Conservation (phyloP, 345 rosid species). For the Populus tremula region DNA sequence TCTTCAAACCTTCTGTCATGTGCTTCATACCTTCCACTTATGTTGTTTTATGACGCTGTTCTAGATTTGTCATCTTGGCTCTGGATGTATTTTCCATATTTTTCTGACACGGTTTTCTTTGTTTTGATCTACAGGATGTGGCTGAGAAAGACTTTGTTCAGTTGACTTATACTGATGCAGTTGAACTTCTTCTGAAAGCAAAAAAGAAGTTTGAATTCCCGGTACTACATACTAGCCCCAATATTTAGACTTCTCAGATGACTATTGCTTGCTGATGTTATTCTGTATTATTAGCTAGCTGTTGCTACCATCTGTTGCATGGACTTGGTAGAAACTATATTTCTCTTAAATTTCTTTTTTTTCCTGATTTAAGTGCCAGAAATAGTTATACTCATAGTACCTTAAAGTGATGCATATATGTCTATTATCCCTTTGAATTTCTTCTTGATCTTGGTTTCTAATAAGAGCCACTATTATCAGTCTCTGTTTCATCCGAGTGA, state of each 20-base stretch:
- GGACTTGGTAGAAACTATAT: not conserved
- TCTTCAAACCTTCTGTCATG: conserved; percentile 11
- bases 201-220: conserved; percentile 85
- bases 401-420: not conserved
- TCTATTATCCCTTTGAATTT: not conserved
- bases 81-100: not conserved
- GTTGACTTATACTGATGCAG: conserved; percentile 79
- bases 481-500: not conserved
- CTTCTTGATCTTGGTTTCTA: not conserved
- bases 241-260: not conserved
- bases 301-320: not conserved
- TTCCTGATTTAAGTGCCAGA: not conserved
- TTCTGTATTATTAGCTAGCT: not conserved
- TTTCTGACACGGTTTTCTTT: conserved; percentile 3
- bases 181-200: conserved; percentile 78
- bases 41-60: conserved; percentile 1
- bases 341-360: not conserved
- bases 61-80: not conserved
- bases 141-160: conserved; percentile 88
- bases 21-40: not conserved
- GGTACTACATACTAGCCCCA: conserved; percentile 39
- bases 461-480: not conserved
- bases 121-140: conserved; percentile 54
- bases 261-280: conserved; percentile 4
- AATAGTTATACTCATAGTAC: not conserved